These are phyloP conservation scores for Delonix regia DNA, from an alignment of 306 rosid species.

Conservation along the genomic window DNA sequence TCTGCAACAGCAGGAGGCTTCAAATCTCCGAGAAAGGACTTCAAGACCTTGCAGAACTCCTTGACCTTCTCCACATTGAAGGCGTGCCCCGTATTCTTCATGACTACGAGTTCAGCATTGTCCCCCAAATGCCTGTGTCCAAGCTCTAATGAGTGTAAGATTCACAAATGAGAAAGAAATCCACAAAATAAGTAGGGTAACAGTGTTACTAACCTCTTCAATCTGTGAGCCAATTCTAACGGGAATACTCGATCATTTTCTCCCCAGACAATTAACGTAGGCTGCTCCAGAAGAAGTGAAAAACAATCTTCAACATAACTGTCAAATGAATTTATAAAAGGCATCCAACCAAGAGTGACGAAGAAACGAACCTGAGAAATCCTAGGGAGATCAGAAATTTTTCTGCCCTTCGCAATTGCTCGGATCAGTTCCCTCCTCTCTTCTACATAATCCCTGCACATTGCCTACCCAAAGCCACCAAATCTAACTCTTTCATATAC, in stretches of 20 bases:
- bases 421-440: constrained; percentile 75
- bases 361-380: constrained; percentile 63
- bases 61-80: constrained; percentile 56
- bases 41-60: constrained; percentile 63
- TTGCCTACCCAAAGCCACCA: constrained; percentile 57
- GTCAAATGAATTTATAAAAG: neutral
- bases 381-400: constrained; percentile 64
- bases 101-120: constrained; percentile 63
- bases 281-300: constrained; percentile 47
- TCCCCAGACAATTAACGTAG: constrained; percentile 84
- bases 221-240: constrained; percentile 68
- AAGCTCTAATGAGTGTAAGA: constrained; percentile 7
- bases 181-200: neutral
- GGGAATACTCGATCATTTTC: constrained; percentile 77
- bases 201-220: constrained; percentile 55
- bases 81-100: constrained; percentile 81
- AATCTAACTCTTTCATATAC: neutral
- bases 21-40: constrained; percentile 52
- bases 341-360: neutral
- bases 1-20: constrained; percentile 28
- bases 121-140: constrained; percentile 69
- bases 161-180: neutral
- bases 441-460: constrained; percentile 66
- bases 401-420: constrained; percentile 63
- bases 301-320: neutral